These are phyloP conservation scores for Plasmodium knowlesi DNA, from an alignment of 169 alveolate genomes.

Conservation along the genomic window DNA sequence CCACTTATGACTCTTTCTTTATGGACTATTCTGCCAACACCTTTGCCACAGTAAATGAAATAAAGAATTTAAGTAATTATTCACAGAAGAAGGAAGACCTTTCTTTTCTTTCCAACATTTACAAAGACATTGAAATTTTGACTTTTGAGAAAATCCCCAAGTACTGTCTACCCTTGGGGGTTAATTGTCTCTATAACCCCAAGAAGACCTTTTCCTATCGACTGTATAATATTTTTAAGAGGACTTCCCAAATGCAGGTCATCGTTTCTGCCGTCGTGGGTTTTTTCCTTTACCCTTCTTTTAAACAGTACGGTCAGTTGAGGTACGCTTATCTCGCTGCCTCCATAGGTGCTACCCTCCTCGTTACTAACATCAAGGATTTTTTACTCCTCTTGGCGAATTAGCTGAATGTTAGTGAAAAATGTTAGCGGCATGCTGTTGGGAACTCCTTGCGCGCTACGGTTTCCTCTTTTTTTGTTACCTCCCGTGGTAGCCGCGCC, in stretches of 20 bases:
- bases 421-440: background rate
- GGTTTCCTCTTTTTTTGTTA: slow-evolving; percentile 3
- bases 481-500: background rate
- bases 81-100: slow-evolving; percentile 50
- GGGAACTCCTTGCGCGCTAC: background rate
- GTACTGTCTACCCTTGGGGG: slow-evolving; percentile 35
- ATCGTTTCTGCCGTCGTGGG: slow-evolving; percentile 22
- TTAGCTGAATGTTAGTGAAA: background rate
- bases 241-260: slow-evolving; percentile 29
- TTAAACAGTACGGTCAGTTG: slow-evolving; percentile 45
- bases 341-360: slow-evolving; percentile 1
- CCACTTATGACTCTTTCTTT: slow-evolving; percentile 38
- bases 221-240: slow-evolving; percentile 22
- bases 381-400: slow-evolving; percentile 12
- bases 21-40: slow-evolving; percentile 60
- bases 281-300: slow-evolving; percentile 12
- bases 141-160: slow-evolving; percentile 60
- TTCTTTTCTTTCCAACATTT: slow-evolving; percentile 39
- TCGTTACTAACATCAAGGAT: slow-evolving; percentile 29
- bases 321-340: slow-evolving; percentile 22
- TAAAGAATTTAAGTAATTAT: slow-evolving; percentile 62
- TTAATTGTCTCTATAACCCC: slow-evolving; percentile 43
- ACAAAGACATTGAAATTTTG: slow-evolving; percentile 68
- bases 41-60: slow-evolving; percentile 40
- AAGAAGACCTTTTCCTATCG: slow-evolving; percentile 35